These are phyloP conservation scores for Candida gigantensis DNA, from an alignment of 1,139 yeast species.

Conservation along the genomic window DNA sequence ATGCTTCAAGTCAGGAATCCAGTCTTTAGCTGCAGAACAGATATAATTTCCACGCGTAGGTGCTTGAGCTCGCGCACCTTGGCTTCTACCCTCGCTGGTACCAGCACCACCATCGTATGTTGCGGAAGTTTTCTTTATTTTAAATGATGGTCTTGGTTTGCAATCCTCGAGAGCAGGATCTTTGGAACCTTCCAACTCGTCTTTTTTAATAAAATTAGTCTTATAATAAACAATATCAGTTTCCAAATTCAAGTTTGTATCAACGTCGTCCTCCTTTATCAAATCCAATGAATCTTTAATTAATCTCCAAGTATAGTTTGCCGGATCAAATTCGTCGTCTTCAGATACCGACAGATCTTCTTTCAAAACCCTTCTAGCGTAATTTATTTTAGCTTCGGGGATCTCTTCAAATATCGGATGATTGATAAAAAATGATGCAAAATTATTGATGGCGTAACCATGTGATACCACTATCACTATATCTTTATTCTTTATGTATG, in stretches of 20 bases:
- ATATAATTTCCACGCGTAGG: slow-evolving; percentile 17
- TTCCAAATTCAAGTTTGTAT: slow-evolving; percentile 39
- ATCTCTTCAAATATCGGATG: slow-evolving; percentile 51
- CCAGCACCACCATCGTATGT: slow-evolving; percentile 10
- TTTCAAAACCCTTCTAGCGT: slow-evolving; percentile 26
- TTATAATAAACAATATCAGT: slow-evolving; percentile 49
- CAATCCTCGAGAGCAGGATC: slow-evolving; percentile 10
- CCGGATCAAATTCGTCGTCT: slow-evolving; percentile 19
- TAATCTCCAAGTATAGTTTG: slow-evolving; percentile 33
- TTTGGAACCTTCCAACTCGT: slow-evolving; percentile 25
- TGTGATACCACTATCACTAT: slow-evolving; percentile 44
- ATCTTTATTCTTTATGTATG: slow-evolving; percentile 35
- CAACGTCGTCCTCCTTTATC: slow-evolving; percentile 28
- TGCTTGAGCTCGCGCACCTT: too few species aligned
- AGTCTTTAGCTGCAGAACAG: slow-evolving; percentile 43
- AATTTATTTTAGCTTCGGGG: slow-evolving; percentile 43
- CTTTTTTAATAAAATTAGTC: slow-evolving; percentile 45
- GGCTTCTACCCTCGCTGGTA: too few species aligned
- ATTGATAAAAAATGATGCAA: slow-evolving; percentile 42
- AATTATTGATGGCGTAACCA: slow-evolving; percentile 45
- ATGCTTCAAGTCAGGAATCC: slow-evolving; percentile 35
- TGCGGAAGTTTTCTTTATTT: slow-evolving; percentile 19
- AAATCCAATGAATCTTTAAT: slow-evolving; percentile 37
- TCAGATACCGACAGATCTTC: slow-evolving; percentile 15
- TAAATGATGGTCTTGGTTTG: slow-evolving; percentile 33